A percentile compares a stretch with the other conserved stretches of the same genome.
These are phyloP conservation scores for Trypanosoma mega DNA, from an alignment of 208 protist species.

Conservation along the genomic window DNA sequence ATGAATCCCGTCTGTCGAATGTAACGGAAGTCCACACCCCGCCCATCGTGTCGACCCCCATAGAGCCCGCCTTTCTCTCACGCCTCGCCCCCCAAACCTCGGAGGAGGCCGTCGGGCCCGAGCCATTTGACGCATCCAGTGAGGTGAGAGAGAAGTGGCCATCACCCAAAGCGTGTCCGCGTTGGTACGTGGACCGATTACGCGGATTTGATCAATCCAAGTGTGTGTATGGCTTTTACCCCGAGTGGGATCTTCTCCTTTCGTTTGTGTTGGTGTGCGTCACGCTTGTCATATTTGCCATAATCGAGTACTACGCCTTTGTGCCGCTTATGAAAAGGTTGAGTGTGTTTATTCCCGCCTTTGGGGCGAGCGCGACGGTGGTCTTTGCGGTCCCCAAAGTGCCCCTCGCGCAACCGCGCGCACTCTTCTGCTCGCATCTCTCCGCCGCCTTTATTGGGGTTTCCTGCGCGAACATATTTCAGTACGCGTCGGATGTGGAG, in stretches of 20 bases:
- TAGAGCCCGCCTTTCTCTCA: no score
- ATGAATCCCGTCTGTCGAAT: no score
- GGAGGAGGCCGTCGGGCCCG: neutral
- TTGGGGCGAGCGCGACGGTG: slow-evolving; percentile 52
- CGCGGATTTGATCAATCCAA: slow-evolving; percentile 55
- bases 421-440: slow-evolving; percentile 56
- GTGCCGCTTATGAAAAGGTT: slow-evolving; percentile 42
- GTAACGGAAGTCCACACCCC: no score
- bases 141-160: slow-evolving; percentile 25
- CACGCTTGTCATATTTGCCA: slow-evolving; percentile 48
- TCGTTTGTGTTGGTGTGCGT: slow-evolving; percentile 48
- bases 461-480: slow-evolving; percentile 50
- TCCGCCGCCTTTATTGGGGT: slow-evolving; percentile 59
- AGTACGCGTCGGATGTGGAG: slow-evolving; percentile 32
- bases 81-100: no score
- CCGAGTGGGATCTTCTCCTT: slow-evolving; percentile 40
- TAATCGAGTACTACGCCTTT: slow-evolving; percentile 66
- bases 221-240: slow-evolving; percentile 51
- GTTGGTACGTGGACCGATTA: slow-evolving; percentile 59
- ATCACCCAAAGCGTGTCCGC: slow-evolving; percentile 24
- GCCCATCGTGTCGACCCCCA: no score
- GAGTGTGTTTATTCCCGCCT: slow-evolving; percentile 50
- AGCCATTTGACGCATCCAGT: neutral
- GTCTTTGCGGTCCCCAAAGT: slow-evolving; percentile 56
- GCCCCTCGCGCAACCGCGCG: slow-evolving; percentile 52